phyloP scores from a whole-genome alignment of 495 filamentous ascomycete species.

The Daldinia grandis region DNA sequence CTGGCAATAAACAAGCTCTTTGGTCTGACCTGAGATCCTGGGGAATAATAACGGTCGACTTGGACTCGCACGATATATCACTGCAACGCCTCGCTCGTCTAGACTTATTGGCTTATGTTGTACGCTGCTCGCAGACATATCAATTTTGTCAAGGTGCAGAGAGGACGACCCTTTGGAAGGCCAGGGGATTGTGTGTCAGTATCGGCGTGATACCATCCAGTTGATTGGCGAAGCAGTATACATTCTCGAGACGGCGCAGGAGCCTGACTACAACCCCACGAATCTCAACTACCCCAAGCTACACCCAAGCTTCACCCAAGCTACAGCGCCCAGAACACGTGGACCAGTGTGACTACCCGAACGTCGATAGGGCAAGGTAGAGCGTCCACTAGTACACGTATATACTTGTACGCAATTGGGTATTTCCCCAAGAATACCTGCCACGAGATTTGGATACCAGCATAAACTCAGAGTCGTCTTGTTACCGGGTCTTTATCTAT shows the following conservation, averaged over 20 bases:
- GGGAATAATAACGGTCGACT: slow-evolving; percentile 28
- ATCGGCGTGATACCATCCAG: slow-evolving; percentile 29
- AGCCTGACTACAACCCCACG: slow-evolving; percentile 48
- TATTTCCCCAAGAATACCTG: slow-evolving; percentile 26
- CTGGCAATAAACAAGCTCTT: slow-evolving; percentile 32
- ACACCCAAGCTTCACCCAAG: slow-evolving; percentile 36
- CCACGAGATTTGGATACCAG: slow-evolving; percentile 39
- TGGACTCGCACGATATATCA: slow-evolving; percentile 37
- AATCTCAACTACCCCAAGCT: slow-evolving; percentile 42
- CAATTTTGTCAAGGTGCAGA: slow-evolving; percentile 37
- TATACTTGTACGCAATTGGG: slow-evolving; percentile 39
- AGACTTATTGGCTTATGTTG: slow-evolving; percentile 32
- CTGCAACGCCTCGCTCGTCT: slow-evolving; percentile 20
- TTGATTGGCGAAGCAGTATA: slow-evolving; percentile 43
- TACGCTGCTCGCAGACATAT: slow-evolving; percentile 21
- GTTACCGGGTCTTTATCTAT: slow-evolving; percentile 16
- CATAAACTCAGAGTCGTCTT: slow-evolving; percentile 21
- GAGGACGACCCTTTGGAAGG: slow-evolving; percentile 38
- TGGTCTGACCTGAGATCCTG: slow-evolving; percentile 21
- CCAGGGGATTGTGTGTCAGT: slow-evolving; percentile 42
- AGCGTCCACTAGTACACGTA: slow-evolving; percentile 47
- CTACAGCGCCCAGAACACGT: slow-evolving; percentile 40
- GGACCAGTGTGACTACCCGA: slow-evolving; percentile 43
- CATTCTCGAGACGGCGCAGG: slow-evolving; percentile 36
- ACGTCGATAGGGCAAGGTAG: slow-evolving; percentile 32